Evolutionary conservation across 2,329 filamentous ascomycete species (phyloP).

Genomic region (Penicillium glabrum): DNA sequence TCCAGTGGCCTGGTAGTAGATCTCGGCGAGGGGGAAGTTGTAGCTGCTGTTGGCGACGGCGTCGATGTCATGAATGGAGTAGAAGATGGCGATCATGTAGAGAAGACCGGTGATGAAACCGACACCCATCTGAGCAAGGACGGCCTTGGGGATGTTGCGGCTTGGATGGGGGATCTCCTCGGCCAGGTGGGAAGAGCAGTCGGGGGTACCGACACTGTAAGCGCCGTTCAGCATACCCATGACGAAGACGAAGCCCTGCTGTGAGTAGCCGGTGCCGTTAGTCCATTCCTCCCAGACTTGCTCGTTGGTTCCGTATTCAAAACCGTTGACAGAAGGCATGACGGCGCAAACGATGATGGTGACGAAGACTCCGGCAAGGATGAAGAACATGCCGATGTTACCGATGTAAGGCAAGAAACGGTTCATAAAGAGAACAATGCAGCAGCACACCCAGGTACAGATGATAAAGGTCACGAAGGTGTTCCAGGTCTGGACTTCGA

Average conservation of each 20-base stretch:
- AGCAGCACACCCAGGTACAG: conserved; percentile 55
- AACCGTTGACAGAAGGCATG: conserved; percentile 52
- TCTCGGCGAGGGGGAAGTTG: conserved; percentile 49
- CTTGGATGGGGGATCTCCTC: conserved; percentile 60
- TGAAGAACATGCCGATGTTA: conserved; percentile 58
- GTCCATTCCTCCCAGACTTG: conserved; percentile 60
- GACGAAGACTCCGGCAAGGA: conserved; percentile 53
- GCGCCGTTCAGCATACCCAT: conserved; percentile 69
- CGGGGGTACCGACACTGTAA: conserved; percentile 66
- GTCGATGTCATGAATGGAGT: conserved; percentile 46
- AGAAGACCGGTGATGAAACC: conserved; percentile 50
- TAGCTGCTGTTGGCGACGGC: conserved; percentile 26
- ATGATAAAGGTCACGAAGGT: conserved; percentile 60
- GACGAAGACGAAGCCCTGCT: conserved; percentile 63
- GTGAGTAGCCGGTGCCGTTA: conserved; percentile 45
- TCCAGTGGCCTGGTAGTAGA: conserved; percentile 52
- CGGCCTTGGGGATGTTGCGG: conserved; percentile 51
- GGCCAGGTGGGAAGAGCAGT: conserved; percentile 64
- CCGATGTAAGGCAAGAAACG: conserved; percentile 52
- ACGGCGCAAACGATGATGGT: conserved; percentile 54
- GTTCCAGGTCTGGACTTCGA: conserved; percentile 56
- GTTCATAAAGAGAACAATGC: conserved; percentile 59
- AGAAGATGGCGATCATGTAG: conserved; percentile 54
- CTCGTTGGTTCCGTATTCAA: conserved; percentile 48
- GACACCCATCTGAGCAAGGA: conserved; percentile 49